These are phyloP conservation scores for Erodium moschatum DNA, from an alignment of 441 rosid genomes.

Conservation along the genomic window DNA sequence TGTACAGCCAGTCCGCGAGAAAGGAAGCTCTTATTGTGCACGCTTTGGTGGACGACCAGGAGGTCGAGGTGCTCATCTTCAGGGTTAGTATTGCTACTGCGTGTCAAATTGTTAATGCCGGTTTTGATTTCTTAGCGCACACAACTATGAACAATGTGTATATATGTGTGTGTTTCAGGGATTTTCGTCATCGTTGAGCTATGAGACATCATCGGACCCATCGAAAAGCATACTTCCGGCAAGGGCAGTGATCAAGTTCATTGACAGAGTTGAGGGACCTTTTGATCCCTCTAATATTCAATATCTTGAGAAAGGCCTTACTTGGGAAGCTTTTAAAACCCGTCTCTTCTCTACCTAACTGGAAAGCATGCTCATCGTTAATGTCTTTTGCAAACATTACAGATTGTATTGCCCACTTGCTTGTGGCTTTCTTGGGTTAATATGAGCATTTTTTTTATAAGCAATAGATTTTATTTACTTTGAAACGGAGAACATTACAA, in stretches of 20 bases:
- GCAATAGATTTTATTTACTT: too few species aligned
- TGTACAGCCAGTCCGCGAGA: constrained; percentile 44
- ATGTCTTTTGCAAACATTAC: too few species aligned
- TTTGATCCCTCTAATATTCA: constrained; percentile 59
- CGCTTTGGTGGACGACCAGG: constrained; percentile 44
- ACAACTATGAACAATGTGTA: too few species aligned
- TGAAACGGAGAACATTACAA: too few species aligned
- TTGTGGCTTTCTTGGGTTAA: too few species aligned
- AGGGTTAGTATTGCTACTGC: constrained; percentile 30
- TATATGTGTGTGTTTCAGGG: constrained; percentile 35
- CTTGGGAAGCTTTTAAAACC: constrained; percentile 41
- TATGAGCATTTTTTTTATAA: too few species aligned
- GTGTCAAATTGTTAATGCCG: too few species aligned
- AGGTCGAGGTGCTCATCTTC: constrained; percentile 55
- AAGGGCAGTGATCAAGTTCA: constrained; percentile 48
- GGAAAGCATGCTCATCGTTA: background rate
- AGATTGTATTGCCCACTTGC: too few species aligned
- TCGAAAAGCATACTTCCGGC: constrained; percentile 71
- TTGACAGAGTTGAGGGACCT: constrained; percentile 68
- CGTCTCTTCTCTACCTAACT: constrained; percentile 13
- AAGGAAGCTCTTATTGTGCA: constrained; percentile 70
- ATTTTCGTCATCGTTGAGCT: constrained; percentile 69
- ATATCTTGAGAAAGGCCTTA: constrained; percentile 46
- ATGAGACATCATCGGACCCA: constrained; percentile 60
- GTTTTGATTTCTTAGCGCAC: too few species aligned